Percentiles rank a stretch among this genome's conserved stretches.
Conservation (phyloP, 257 asterid genomes). For the Galeopsis tetrahit region DNA sequence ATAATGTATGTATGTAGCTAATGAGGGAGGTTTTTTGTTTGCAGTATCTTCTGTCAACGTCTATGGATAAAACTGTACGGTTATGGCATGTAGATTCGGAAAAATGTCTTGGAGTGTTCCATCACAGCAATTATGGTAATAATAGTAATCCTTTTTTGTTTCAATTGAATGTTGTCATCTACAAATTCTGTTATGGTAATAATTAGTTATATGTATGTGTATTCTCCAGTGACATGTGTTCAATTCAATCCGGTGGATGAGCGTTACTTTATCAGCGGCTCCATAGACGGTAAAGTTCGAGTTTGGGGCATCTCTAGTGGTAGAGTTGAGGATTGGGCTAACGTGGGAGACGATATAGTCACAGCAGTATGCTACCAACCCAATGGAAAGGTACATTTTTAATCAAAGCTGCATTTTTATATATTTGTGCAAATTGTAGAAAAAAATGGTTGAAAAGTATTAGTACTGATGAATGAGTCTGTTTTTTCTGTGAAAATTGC, state of each 20-base stretch:
- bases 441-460: no score
- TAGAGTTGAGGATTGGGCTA: slow-evolving; percentile 79
- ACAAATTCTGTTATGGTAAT: background rate
- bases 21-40: slow-evolving; percentile 2
- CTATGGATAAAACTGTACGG: slow-evolving; percentile 78
- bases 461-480: no score
- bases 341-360: slow-evolving; percentile 53
- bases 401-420: no score
- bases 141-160: background rate
- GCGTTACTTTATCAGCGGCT: slow-evolving; percentile 73
- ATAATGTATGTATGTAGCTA: slow-evolving; percentile 16
- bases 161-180: background rate
- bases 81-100: slow-evolving; percentile 65
- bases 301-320: slow-evolving; percentile 66
- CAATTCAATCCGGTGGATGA: slow-evolving; percentile 86
- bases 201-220: slow-evolving; percentile 4
- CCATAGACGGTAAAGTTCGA: slow-evolving; percentile 84
- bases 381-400: slow-evolving; percentile 49
- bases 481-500: no score
- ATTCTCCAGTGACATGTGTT: slow-evolving; percentile 70
- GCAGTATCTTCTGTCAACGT: slow-evolving; percentile 80
- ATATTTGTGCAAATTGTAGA: no score
- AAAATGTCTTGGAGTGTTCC: slow-evolving; percentile 65
- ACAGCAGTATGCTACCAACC: slow-evolving; percentile 86
- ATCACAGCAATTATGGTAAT: slow-evolving; percentile 75